Base-by-base conservation (phyloP, 495 filamentous ascomycete genomes). In the Neurospora discreta region DNA sequence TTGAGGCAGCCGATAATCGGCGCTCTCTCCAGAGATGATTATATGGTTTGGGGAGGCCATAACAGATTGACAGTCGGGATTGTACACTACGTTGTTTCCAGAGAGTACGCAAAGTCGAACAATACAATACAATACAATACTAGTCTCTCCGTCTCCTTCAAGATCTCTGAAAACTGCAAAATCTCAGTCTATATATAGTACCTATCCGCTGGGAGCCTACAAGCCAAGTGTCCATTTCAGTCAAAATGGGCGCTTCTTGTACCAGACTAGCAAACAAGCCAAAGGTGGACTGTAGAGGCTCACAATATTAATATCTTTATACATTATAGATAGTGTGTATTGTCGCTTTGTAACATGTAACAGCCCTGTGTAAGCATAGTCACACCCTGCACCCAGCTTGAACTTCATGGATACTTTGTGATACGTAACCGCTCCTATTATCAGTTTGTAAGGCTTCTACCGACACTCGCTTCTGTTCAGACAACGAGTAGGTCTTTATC, bases 401-500 rank as follows among this genome's bases (percentile, higher is more conserved):
- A 30, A 65, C 30, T 36, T 33, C 18, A 65, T 65, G 26, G 26
- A 36, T 15, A 13, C 15, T 65, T 30, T 65, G 52, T 1, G 18
- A 65, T 65, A 8, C 30, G 16, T 6, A 65, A 9, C 52, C 52
- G 52, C 52, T 65, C 52, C 13, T 16, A 36, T 65, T 7, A 18
- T 33, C 3, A 26, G 6, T 18, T 65, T 9, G 8, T 3, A 33
- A 65, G 13, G 15, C 5, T 65, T 65, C 15, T 33, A 36, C n/a
- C n/a, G n/a, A n/a, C 13, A 26, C 3, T 15, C 52, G 52, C 52
- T 65, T 60, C 52, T 65, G 13, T 65, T 69, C 41, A 77, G 23
- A 77, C 78, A 26, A 80, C 71, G 70, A 78, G 58, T 73, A 80
- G 70, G 26, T 77, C 78, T 4, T 75, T 74, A 18, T 71, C 67